These are phyloP conservation scores for Xerocomus potaroensis DNA, from an alignment of 768 basidiomycete species.

Conservation along the genomic window DNA sequence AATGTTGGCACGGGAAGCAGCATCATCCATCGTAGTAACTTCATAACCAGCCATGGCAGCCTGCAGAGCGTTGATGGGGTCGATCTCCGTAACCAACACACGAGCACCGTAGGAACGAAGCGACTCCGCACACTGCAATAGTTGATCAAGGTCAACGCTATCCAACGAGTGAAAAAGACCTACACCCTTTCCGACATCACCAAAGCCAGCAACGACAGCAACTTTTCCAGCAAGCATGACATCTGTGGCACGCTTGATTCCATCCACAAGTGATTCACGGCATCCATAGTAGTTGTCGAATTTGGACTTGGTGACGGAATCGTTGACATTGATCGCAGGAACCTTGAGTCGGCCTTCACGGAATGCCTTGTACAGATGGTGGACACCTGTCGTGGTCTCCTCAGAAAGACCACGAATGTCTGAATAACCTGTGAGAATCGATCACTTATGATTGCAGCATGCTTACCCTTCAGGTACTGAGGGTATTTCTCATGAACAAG, in stretches of 20 bases:
- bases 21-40: slow-evolving; percentile 98
- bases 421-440: slow-evolving; percentile 24
- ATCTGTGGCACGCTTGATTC: slow-evolving; percentile 99
- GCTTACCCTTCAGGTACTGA: slow-evolving; percentile 71
- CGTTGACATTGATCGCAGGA: slow-evolving; percentile 99
- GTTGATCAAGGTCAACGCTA: slow-evolving; percentile 1
- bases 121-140: slow-evolving; percentile 87
- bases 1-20: slow-evolving; percentile 81
- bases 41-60: slow-evolving; percentile 99
- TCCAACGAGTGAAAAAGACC: slow-evolving; percentile 31
- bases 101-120: slow-evolving; percentile 97
- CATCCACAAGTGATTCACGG: slow-evolving; percentile 98
- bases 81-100: slow-evolving; percentile 95
- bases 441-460: not conserved
- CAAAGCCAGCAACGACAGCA: slow-evolving; percentile 96
- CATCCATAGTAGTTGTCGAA: slow-evolving; percentile 99
- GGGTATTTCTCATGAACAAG: slow-evolving; percentile 97
- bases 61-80: slow-evolving; percentile 99
- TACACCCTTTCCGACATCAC: slow-evolving; percentile 99
- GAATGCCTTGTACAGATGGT: slow-evolving; percentile 98
- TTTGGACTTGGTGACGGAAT: slow-evolving; percentile 99
- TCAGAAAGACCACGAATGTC: slow-evolving; percentile 93
- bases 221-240: slow-evolving; percentile 99
- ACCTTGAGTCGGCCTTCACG: slow-evolving; percentile 94
- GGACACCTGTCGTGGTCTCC: slow-evolving; percentile 99